These are phyloP conservation scores for Phytophthora ramorum DNA, from an alignment of 352 stramenopile genomes.

Conservation along the genomic window DNA sequence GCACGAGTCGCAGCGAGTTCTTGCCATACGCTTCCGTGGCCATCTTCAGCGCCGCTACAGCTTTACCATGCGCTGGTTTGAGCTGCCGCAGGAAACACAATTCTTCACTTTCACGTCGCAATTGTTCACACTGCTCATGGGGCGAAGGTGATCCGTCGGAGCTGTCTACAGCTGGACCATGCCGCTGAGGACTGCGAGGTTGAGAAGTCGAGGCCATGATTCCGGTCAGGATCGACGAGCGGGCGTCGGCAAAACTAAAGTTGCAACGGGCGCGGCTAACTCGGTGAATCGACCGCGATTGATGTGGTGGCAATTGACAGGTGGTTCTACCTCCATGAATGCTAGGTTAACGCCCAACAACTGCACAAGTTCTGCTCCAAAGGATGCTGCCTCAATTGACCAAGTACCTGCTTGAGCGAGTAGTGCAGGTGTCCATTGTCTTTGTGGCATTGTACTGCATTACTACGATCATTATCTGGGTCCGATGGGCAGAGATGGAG, in stretches of 20 bases:
- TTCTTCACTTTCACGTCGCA: conserved; percentile 69
- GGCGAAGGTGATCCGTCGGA: conserved; percentile 11
- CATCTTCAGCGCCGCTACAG: conserved; percentile 49
- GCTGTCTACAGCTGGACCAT: conserved; percentile 6
- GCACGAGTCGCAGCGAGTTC: conserved; percentile 57
- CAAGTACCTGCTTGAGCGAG: conserved; percentile 9
- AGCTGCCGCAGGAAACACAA: conserved; percentile 58
- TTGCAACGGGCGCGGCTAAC: conserved; percentile 2
- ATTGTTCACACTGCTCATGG: conserved; percentile 49
- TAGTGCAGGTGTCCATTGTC: conserved; percentile 12
- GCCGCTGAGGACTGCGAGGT: conserved; percentile 30
- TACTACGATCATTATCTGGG: conserved; percentile 35
- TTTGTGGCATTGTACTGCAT: conserved; percentile 38
- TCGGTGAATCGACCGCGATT: conserved; percentile 2
- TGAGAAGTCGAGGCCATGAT: conserved; percentile 19
- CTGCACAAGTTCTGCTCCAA: background rate
- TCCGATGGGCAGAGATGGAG: conserved; percentile 39
- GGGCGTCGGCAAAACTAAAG: conserved; percentile 21
- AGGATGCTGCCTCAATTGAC: conserved; percentile 7
- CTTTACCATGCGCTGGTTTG: conserved; percentile 53
- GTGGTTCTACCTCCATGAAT: background rate
- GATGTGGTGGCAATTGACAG: conserved; percentile 14
- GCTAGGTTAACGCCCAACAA: background rate
- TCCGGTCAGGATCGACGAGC: background rate
- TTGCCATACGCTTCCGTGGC: conserved; percentile 61